phyloP scores from a whole-genome alignment of 139 green algal species.

The Picochlorum sp. region DNA sequence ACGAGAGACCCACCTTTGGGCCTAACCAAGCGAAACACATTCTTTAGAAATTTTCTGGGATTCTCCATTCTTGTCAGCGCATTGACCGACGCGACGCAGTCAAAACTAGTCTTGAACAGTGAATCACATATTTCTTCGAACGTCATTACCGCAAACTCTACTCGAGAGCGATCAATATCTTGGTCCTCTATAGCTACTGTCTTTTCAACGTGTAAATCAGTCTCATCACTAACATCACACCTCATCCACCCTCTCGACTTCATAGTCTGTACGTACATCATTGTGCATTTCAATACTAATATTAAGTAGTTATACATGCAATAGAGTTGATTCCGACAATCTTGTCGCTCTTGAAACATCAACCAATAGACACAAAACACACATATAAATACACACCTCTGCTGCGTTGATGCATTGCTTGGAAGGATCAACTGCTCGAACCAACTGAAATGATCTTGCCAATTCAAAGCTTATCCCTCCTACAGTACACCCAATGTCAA shows the following conservation, averaged over 20 bases:
- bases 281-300: background rate
- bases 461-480: conserved; percentile 58
- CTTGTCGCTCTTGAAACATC: background rate
- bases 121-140: conserved; percentile 44
- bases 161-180: conserved; percentile 30
- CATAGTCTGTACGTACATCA: conserved; percentile 17
- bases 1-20: conserved; percentile 41
- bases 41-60: conserved; percentile 34
- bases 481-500: conserved; percentile 70
- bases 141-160: conserved; percentile 22
- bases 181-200: conserved; percentile 17
- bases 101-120: conserved; percentile 40
- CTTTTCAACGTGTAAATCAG: conserved; percentile 36
- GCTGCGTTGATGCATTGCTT: conserved; percentile 28
- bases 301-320: background rate
- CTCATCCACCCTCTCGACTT: conserved; percentile 29
- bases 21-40: conserved; percentile 31
- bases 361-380: background rate
- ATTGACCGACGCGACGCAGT: conserved; percentile 61
- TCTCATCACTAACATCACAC: conserved; percentile 47
- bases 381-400: too few relatives aligned
- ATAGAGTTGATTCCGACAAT: background rate
- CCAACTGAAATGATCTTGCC: conserved; percentile 35
- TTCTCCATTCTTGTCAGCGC: conserved; percentile 60
- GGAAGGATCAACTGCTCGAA: conserved; percentile 57